phyloP scores from a whole-genome alignment of 352 stramenopile species.

The Pythium folliculosum region DNA sequence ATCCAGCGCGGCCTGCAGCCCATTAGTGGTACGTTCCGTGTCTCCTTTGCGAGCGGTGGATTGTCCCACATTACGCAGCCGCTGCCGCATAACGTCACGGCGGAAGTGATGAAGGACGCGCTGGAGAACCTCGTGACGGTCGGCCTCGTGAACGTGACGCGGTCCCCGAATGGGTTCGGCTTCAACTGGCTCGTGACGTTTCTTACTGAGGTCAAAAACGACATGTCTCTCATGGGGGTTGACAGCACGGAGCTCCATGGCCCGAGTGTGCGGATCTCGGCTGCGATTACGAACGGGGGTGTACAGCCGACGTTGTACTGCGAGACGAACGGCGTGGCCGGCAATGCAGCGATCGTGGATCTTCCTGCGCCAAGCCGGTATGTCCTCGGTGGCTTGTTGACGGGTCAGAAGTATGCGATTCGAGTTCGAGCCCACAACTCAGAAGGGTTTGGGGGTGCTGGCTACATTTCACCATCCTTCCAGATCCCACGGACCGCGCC shows the following conservation, averaged over 20 bases:
- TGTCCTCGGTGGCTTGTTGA: constrained; percentile 50
- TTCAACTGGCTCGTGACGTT: constrained; percentile 97
- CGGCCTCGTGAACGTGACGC: constrained; percentile 85
- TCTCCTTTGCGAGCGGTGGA: constrained; percentile 61
- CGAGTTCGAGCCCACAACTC: constrained; percentile 64
- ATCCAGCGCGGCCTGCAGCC: constrained; percentile 88
- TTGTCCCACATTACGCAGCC: constrained; percentile 86
- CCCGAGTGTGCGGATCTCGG: constrained; percentile 80
- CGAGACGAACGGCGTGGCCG: constrained; percentile 44
- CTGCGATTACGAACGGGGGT: constrained; percentile 69
- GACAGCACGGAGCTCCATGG: constrained; percentile 92
- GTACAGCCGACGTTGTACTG: constrained; percentile 79
- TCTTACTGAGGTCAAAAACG: constrained; percentile 75
- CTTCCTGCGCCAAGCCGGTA: constrained; percentile 34
- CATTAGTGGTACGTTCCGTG: constrained; percentile 91
- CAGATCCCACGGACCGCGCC: constrained; percentile 58
- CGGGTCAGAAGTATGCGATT: constrained; percentile 59
- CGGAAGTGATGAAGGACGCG: constrained; percentile 72
- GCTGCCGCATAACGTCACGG: constrained; percentile 89
- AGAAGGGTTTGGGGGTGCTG: constrained; percentile 58
- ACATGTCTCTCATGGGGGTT: constrained; percentile 84
- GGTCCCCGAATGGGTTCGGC: constrained; percentile 92
- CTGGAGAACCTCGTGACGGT: constrained; percentile 91
- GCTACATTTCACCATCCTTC: constrained; percentile 49
- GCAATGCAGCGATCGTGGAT: constrained; percentile 38